Evolutionary conservation across 495 filamentous ascomycete genomes (phyloP).

Genomic region (Lindgomyces ingoldianus): DNA sequence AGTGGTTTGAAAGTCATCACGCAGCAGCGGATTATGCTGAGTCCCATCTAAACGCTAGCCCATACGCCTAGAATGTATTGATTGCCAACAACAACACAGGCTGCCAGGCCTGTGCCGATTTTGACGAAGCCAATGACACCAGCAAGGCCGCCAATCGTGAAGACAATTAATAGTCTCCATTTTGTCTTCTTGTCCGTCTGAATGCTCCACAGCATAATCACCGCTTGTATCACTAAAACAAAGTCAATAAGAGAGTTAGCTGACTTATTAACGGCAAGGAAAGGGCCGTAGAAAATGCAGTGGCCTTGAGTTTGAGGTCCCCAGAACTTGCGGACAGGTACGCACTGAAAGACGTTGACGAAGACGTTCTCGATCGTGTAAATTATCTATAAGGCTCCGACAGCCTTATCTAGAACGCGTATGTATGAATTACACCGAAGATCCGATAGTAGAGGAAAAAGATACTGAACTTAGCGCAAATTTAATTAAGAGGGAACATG

Average conservation of each 20-base stretch:
- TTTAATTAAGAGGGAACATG: conserved; percentile 1
- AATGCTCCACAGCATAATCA: not conserved
- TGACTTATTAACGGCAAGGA: conserved; percentile 2
- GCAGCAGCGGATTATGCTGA: not conserved
- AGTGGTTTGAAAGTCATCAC: conserved; percentile 4
- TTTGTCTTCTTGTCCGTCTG: not conserved
- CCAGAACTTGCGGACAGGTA: conserved; percentile 3
- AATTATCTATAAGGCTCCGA: conserved; percentile 1
- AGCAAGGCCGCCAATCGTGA: conserved; percentile 4
- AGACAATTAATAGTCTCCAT: not conserved
- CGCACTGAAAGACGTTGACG: conserved; percentile 2
- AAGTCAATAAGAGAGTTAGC: not conserved
- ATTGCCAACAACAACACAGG: not conserved
- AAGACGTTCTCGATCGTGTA: not conserved
- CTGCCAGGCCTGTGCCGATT: not conserved
- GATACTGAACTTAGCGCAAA: not conserved
- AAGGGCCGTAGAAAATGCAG: not conserved
- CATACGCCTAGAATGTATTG: conserved; percentile 2
- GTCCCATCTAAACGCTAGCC: not conserved
- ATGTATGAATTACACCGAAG: not conserved
- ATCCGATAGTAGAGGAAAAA: conserved; percentile 1
- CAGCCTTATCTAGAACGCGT: not conserved
- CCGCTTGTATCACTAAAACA: conserved; percentile 1
- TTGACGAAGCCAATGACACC: conserved; percentile 2
- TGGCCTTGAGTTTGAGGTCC: not conserved